phyloP scores from a whole-genome alignment of 1,139 yeast species.

The Candida sanyaensis region DNA sequence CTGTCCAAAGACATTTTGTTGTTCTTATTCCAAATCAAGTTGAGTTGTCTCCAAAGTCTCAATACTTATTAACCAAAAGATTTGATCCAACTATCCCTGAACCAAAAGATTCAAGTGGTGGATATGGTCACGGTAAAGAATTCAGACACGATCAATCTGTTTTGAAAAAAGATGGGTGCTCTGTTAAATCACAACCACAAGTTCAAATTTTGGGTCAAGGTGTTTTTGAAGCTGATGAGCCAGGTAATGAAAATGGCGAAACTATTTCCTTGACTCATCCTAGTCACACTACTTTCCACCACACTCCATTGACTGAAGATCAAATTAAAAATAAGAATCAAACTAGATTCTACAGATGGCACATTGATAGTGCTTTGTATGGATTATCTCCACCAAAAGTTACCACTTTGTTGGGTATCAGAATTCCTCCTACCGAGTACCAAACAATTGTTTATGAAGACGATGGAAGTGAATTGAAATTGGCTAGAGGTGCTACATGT shows the following conservation, averaged over 20 bases:
- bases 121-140: constrained; percentile 84
- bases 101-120: constrained; percentile 38
- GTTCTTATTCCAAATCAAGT: constrained; percentile 72
- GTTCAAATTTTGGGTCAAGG: constrained; percentile 91
- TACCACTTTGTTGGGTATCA: constrained; percentile 78
- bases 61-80: constrained; percentile 69
- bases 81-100: constrained; percentile 72
- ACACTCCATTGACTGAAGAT: constrained; percentile 57
- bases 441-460: constrained; percentile 62
- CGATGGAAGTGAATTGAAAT: constrained; percentile 59
- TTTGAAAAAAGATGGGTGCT: constrained; percentile 74
- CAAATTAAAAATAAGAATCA: constrained; percentile 59
- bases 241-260: constrained; percentile 67
- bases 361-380: constrained; percentile 85
- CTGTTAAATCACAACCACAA: constrained; percentile 82
- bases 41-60: constrained; percentile 67
- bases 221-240: constrained; percentile 61
- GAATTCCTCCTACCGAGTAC: constrained; percentile 63
- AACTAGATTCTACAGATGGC: constrained; percentile 91
- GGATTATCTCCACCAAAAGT: constrained; percentile 84
- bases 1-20: constrained; percentile 68
- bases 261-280: constrained; percentile 72
- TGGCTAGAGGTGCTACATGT: constrained; percentile 85
- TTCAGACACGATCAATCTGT: constrained; percentile 79
- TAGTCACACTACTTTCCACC: constrained; percentile 78